A percentile compares a stretch with the other conserved stretches of the same genome.
phyloP scores from a whole-genome alignment of 1,139 yeast species.

The Nakaseomyces sp. region DNA sequence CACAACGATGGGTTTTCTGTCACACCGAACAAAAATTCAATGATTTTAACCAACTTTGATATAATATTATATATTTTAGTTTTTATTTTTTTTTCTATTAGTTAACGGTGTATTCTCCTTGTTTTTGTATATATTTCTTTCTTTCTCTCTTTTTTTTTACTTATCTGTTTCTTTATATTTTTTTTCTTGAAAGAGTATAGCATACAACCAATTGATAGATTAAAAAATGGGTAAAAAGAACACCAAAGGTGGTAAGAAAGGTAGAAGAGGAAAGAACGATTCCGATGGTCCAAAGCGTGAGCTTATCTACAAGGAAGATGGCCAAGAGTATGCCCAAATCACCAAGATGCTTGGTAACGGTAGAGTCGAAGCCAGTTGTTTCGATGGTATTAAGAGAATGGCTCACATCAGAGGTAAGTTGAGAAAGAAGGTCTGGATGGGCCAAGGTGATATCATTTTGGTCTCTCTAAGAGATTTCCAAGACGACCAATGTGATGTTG shows the following conservation, averaged over 20 bases:
- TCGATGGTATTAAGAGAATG: constrained; percentile 87
- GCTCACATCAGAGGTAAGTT: constrained; percentile 98
- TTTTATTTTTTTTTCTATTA: too few species aligned
- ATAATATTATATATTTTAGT: too few species aligned
- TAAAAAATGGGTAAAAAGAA: constrained; percentile 32
- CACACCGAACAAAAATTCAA: too few species aligned
- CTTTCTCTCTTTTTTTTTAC: background rate
- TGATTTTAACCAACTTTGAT: too few species aligned
- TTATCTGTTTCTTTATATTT: background rate
- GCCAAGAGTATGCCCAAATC: constrained; percentile 98
- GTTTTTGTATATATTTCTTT: background rate
- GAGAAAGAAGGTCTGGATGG: constrained; percentile 99
- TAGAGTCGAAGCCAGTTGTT: constrained; percentile 88
- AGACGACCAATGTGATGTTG: constrained; percentile 96
- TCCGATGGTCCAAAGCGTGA: constrained; percentile 90
- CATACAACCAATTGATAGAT: background rate
- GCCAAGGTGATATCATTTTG: constrained; percentile 94
- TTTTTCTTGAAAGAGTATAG: too few species aligned
- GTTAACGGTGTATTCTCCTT: too few species aligned
- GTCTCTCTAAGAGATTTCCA: constrained; percentile 97
- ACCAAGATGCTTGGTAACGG: constrained; percentile 98
- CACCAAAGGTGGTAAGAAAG: constrained; percentile 49
- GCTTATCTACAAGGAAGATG: constrained; percentile 83
- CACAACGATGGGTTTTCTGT: too few species aligned
- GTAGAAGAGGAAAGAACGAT: constrained; percentile 99